Base-by-base conservation (phyloP, 495 filamentous ascomycete species). In the Podospora anserina region DNA sequence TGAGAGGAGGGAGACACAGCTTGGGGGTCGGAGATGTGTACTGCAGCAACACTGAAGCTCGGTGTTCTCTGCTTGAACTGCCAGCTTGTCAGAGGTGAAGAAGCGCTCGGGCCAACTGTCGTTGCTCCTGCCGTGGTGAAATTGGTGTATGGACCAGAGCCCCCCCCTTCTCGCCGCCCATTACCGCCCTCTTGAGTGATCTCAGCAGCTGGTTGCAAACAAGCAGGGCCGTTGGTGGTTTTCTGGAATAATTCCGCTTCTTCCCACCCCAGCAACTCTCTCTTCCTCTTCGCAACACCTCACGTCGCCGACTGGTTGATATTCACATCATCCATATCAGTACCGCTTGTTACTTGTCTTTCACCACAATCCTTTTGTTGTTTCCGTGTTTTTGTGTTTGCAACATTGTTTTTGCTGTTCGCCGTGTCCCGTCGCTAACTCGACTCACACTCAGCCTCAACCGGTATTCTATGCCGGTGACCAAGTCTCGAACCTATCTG, bases 391-490 rank as follows among this genome's bases (percentile, higher is more conserved):
- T 58, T 11, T 58, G 55, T 19, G 4, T 58, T 58, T 23, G 2
- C n/a, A 58, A 9, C 23, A 26, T 19, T 58, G 55, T 58, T 58
- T 19, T 58, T 58, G 5, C 23, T 58, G n/a, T 18, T 26, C 23
- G 55, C 55, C 23, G 55, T 58, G 54, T 20, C n/a, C 20, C 20
- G 55, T 20, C 18, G 39, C 59, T 26, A 27, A 61, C 59, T n/a
- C 5, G 61, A 63, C 32, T 3, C 32, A 9, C 5, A 32, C 32
- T 19, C 65, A 94, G 91, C 65, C 83, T 89, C 64, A 93, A 96
- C 75, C 89, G 93, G 57, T 93, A 94, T 77, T 96, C 93, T 9
- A 93, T 97, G 91, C 93, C 93, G 7, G 88, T 91, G 30, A 90
- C 88, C 61, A 87, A 86, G 69, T 86, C 83, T 70, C 85, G 91